A percentile compares a stretch with the other conserved stretches of the same genome.
phyloP scores from a whole-genome alignment of 2,329 filamentous ascomycete species.

The Emergomyces orientalis region DNA sequence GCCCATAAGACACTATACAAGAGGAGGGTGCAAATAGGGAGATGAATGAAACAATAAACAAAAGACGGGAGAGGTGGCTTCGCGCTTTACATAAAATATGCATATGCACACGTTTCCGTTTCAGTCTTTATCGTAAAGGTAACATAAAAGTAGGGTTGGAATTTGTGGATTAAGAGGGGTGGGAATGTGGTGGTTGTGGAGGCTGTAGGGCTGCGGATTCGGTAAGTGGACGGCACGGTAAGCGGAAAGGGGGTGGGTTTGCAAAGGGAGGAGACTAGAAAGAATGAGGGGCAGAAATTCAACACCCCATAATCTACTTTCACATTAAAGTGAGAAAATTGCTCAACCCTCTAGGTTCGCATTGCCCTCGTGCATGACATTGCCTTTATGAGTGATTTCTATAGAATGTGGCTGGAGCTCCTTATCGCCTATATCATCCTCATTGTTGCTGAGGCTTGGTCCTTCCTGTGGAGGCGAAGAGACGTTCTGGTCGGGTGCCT shows the following conservation, averaged over 20 bases:
- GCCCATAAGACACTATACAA: not conserved
- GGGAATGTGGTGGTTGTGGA: not conserved
- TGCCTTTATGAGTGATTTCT: conserved; percentile 14
- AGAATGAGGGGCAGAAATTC: not conserved
- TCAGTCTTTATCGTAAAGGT: not conserved
- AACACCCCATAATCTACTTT: not conserved
- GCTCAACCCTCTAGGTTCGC: not conserved
- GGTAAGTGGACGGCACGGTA: not conserved
- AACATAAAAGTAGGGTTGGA: not conserved
- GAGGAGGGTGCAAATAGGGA: not conserved
- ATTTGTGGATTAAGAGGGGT: not conserved
- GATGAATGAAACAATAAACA: not conserved
- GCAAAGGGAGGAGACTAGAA: not conserved
- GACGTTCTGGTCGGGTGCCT: conserved; percentile 5
- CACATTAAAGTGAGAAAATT: not conserved
- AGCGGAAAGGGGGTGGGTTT: not conserved
- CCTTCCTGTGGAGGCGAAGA: not conserved
- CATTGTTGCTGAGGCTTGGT: conserved; percentile 13
- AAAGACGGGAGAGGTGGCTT: not conserved
- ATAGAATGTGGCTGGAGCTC: conserved; percentile 31
- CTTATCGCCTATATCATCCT: conserved; percentile 22
- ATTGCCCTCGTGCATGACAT: not conserved
- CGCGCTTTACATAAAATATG: not conserved
- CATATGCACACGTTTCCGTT: not conserved
- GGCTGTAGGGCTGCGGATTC: not conserved